These are phyloP conservation scores for Aspergillus avenaceus DNA, from an alignment of 495 filamentous ascomycete genomes.

Conservation along the genomic window DNA sequence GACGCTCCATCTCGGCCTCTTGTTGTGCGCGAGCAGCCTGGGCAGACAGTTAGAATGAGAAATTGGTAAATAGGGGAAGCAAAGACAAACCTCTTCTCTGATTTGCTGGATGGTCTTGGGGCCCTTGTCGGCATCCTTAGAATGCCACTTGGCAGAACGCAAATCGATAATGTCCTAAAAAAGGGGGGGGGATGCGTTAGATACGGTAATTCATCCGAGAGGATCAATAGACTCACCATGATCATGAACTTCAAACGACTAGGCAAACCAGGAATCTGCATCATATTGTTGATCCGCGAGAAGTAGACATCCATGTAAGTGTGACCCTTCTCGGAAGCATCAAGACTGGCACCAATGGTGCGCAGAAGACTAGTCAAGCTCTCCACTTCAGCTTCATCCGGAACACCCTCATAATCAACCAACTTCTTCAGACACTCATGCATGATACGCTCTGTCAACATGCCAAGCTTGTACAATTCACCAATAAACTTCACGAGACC, in stretches of 20 bases:
- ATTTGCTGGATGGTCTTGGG: conserved; percentile 95
- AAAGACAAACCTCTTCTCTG: conserved; percentile 65
- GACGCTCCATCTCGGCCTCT: conserved; percentile 53
- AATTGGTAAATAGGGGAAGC: not conserved
- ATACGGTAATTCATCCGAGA: not conserved
- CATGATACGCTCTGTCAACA: conserved; percentile 99
- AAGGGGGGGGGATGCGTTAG: not conserved
- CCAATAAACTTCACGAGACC: conserved; percentile 99
- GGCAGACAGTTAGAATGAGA: conserved; percentile 13
- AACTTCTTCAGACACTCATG: conserved; percentile 97
- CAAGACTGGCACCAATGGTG: conserved; percentile 84
- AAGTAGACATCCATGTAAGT: conserved; percentile 94
- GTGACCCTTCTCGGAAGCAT: conserved; percentile 73
- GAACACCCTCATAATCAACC: conserved; percentile 88
- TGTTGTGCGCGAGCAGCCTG: conserved; percentile 69
- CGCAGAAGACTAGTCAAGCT: conserved; percentile 86
- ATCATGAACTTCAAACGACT: conserved; percentile 94
- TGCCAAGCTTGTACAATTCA: conserved; percentile 95
- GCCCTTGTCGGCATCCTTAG: conserved; percentile 83
- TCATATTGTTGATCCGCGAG: conserved; percentile 72
- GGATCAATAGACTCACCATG: conserved; percentile 51
- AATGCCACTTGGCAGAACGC: conserved; percentile 66
- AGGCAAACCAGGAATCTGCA: conserved; percentile 70
- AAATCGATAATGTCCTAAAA: conserved; percentile 78
- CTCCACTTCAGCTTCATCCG: conserved; percentile 95